Evolutionary conservation across 1,284 basidiomycete species (phyloP), one percentile per base, ranked within the genome.

Genomic region (Lentinula novae-zelandiae): DNA sequence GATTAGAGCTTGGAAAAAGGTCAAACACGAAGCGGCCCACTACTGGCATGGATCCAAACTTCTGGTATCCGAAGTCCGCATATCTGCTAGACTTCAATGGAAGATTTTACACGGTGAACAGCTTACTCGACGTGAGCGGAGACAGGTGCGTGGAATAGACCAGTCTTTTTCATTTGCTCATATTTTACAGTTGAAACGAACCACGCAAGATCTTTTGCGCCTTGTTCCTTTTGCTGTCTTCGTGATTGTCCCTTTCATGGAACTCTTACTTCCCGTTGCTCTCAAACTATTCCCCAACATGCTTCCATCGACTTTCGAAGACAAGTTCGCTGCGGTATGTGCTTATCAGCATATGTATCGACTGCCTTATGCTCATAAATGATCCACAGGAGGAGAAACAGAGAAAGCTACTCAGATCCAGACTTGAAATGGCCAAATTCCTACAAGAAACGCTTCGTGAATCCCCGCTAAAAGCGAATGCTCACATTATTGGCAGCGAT

Each of bases 371-470:
- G 33, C 53, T 53, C 38, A 20, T 27, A 10, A 46, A 3, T 38
- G 1, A 9, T 9, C 13, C 64, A n/a, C 69, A 95, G 93, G 95
- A 98, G 72, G 96, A 99, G 76, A 99, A 99, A 76, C 87, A 97
- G 69, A 88, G 96, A 66, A 98, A 98, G 72, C 82, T 98, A 2
- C 87, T 99, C 55, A 91, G 96, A 68, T 93, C 98, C 22, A 85
- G 96, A 59, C 81, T 99, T 31, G 96, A 98, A 73, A 98, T 99
- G 96, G 97, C 97, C 68, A 99, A 99, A 72, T 99, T 99, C 82
- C 79, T 99, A 53, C 96, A 98, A 72, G 97, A 98, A 74, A 98
- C 97, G 1, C 85, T 99, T 61, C 87, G 92, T 53, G 96, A 98
- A 75, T 95, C 93, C 13, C 95, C 94, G 46, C 81, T 98, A 61